Conservation (phyloP, 2,329 filamentous ascomycete genomes). For the Exutisphaerella laricina region DNA sequence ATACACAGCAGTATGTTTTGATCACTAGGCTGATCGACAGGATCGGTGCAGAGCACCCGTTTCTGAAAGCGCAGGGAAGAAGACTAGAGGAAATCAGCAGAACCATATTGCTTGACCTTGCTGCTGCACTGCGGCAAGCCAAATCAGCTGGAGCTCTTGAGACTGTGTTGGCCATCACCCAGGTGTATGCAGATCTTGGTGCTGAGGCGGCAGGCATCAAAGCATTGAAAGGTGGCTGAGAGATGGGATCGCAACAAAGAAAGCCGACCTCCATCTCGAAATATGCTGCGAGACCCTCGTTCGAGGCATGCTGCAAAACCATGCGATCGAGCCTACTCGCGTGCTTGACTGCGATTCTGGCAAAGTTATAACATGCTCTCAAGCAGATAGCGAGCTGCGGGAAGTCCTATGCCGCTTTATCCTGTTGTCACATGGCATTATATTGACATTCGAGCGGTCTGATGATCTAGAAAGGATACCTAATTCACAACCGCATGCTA, state of each 20-base stretch:
- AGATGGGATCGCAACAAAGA: neutral
- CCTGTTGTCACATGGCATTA: no score
- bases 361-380: no score
- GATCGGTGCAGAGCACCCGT: conserved; percentile 56
- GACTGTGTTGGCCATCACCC: conserved; percentile 52
- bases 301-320: no score
- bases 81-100: conserved; percentile 55
- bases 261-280: no score
- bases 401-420: no score
- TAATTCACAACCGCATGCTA: no score
- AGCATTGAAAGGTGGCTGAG: conserved; percentile 43
- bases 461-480: no score
- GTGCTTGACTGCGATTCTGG: no score
- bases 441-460: no score
- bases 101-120: conserved; percentile 60
- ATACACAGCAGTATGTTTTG: conserved; percentile 54
- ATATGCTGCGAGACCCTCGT: no score
- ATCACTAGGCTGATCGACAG: conserved; percentile 48
- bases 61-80: conserved; percentile 52
- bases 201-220: conserved; percentile 56
- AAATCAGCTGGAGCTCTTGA: conserved; percentile 37
- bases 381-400: no score
- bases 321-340: no score
- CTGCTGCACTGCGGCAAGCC: conserved; percentile 56
- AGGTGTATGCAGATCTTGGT: conserved; percentile 57